A percentile compares a stretch with the other conserved stretches of the same genome.
Conservation (phyloP, 2,329 filamentous ascomycete genomes). For the Trichoderma sp. region DNA sequence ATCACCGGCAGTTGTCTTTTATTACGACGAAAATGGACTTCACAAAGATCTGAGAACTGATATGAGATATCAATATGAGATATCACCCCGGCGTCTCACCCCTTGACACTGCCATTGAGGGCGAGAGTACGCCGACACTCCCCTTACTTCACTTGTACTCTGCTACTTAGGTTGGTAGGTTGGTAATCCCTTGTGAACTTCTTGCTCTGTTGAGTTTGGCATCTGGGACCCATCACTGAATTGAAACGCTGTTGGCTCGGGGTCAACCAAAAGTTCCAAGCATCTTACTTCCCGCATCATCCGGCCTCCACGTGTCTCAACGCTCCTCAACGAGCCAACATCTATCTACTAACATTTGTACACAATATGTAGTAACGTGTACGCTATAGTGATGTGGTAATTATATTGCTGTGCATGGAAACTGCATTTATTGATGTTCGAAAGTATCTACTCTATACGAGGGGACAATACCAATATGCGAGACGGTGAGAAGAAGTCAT, state of each 20-base stretch:
- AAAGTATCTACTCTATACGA: not conserved
- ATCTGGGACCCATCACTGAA: not conserved
- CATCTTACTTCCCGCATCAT: not conserved
- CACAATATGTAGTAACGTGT: not conserved
- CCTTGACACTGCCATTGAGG: not conserved
- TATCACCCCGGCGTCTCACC: not conserved
- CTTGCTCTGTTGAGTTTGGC: not conserved
- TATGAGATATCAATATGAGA: not conserved
- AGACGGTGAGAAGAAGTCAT: not conserved
- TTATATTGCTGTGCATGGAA: not conserved
- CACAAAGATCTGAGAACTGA: not conserved
- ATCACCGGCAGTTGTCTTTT: not conserved
- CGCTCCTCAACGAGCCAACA: not conserved
- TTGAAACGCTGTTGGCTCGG: not conserved
- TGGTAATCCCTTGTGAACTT: not conserved
- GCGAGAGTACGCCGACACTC: not conserved
- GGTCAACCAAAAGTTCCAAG: not conserved
- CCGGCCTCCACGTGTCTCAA: not conserved
- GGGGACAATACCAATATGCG: not conserved
- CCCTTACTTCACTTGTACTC: not conserved
- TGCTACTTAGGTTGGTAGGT: not conserved
- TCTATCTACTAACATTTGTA: not conserved
- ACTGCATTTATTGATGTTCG: not conserved
- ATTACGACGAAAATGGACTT: not conserved
- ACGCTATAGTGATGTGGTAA: not conserved